Evolutionary conservation across 1,284 basidiomycete genomes (phyloP).

Genomic region (Ustilago crameri): DNA sequence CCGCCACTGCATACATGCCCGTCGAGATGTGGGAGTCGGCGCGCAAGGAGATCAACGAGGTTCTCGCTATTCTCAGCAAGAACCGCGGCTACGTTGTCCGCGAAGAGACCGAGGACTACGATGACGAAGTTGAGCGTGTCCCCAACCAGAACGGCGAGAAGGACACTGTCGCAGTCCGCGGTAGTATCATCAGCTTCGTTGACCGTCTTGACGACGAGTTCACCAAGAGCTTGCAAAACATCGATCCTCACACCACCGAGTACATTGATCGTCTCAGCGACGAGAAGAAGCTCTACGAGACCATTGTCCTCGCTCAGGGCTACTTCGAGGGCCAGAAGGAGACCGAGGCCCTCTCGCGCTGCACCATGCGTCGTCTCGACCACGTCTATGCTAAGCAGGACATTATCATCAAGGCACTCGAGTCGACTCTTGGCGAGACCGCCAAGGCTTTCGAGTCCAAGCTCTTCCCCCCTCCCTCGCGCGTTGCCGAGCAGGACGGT

Average conservation of each 20-base stretch:
- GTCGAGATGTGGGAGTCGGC: constrained; percentile 89
- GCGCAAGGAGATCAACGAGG: constrained; percentile 86
- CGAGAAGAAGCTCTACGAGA: constrained; percentile 92
- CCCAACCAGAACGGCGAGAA: constrained; percentile 73
- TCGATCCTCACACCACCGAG: constrained; percentile 97
- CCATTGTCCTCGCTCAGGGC: constrained; percentile 89
- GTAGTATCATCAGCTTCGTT: constrained; percentile 74
- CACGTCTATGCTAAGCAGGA: constrained; percentile 98
- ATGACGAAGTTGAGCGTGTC: constrained; percentile 85
- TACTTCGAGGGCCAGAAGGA: constrained; percentile 74
- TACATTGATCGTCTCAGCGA: constrained; percentile 89
- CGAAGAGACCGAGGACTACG: constrained; percentile 90
- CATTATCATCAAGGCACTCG: constrained; percentile 89
- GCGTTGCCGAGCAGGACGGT: constrained; percentile 61
- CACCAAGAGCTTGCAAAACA: constrained; percentile 95
- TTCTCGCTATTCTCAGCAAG: constrained; percentile 80
- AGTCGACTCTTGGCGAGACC: constrained; percentile 71
- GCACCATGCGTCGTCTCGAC: constrained; percentile 93
- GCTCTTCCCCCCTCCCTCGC: constrained; percentile 57
- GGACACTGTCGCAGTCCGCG: constrained; percentile 60
- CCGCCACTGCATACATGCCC: constrained; percentile 87
- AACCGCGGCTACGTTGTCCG: constrained; percentile 80
- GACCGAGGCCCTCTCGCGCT: constrained; percentile 71
- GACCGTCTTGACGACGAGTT: constrained; percentile 99
- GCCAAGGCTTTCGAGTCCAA: constrained; percentile 65